Conservation (phyloP, 352 stramenopile species). For the Globisporangium recalcitrans region DNA sequence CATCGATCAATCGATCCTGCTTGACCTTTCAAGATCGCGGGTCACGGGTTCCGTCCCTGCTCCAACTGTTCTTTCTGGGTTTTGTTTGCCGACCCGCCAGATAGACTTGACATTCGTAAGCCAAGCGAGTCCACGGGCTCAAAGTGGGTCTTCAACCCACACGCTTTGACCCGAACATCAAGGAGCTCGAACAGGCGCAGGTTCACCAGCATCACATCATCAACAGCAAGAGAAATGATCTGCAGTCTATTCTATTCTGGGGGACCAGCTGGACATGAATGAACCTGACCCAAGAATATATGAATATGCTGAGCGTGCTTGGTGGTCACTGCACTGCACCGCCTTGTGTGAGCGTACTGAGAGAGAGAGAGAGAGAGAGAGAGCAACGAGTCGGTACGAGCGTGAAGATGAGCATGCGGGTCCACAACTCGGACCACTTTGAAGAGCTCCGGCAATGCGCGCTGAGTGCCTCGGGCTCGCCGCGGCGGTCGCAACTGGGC, state of each 20-base stretch:
- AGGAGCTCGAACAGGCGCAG: background rate
- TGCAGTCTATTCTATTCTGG: slow-evolving; percentile 4
- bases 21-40: slow-evolving; percentile 13
- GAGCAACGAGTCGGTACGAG: too few species aligned
- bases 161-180: background rate
- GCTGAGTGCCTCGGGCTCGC: slow-evolving; percentile 27
- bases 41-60: background rate
- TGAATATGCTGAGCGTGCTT: background rate
- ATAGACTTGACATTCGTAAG: background rate
- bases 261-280: too few species aligned
- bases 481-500: slow-evolving; percentile 21
- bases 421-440: slow-evolving; percentile 74
- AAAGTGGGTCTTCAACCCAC: background rate
- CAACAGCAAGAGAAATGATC: background rate
- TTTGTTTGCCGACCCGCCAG: background rate
- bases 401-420: slow-evolving; percentile 54
- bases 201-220: background rate
- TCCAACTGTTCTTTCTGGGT: background rate
- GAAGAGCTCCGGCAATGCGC: slow-evolving; percentile 61
- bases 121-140: background rate
- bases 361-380: background rate
- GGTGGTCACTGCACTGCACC: background rate
- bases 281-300: slow-evolving; percentile 1
- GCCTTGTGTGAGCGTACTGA: background rate
- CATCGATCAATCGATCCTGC: background rate